These are phyloP conservation scores for Backusella mclennaniae DNA, from an alignment of 192 early-diverging fungal genomes.

Conservation along the genomic window DNA sequence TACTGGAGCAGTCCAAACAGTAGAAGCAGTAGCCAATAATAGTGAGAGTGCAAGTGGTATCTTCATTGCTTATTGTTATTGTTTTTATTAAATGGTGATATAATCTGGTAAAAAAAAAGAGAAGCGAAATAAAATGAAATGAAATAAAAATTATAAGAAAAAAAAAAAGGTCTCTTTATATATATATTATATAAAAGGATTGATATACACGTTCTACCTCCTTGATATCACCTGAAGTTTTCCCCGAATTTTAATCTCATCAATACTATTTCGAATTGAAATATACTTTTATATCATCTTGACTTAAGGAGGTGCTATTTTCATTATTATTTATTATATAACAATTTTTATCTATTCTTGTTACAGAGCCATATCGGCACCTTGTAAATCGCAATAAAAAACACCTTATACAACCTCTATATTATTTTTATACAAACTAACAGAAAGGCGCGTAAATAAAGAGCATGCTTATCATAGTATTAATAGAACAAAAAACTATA, in stretches of 20 bases:
- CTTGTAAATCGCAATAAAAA: not conserved
- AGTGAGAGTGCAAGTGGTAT: not conserved
- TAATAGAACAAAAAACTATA: not conserved
- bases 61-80: not conserved
- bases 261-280: slow-evolving; percentile 9
- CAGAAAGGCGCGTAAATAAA: not conserved
- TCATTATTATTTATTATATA: not conserved
- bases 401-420: not conserved
- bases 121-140: not conserved
- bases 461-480: not conserved
- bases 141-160: not conserved
- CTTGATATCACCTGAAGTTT: not conserved
- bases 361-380: not conserved
- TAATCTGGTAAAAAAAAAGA: not conserved
- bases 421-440: not conserved
- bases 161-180: not conserved
- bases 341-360: no score
- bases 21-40: not conserved
- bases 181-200: not conserved
- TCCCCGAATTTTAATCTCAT: slow-evolving; percentile 4
- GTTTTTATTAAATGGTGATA: not conserved
- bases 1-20: not conserved
- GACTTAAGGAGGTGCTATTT: not conserved
- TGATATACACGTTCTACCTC: slow-evolving; percentile 2
- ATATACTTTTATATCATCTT: not conserved